phyloP scores from a whole-genome alignment of 176 grass and related monocot species.

The Ensete glaucum region DNA sequence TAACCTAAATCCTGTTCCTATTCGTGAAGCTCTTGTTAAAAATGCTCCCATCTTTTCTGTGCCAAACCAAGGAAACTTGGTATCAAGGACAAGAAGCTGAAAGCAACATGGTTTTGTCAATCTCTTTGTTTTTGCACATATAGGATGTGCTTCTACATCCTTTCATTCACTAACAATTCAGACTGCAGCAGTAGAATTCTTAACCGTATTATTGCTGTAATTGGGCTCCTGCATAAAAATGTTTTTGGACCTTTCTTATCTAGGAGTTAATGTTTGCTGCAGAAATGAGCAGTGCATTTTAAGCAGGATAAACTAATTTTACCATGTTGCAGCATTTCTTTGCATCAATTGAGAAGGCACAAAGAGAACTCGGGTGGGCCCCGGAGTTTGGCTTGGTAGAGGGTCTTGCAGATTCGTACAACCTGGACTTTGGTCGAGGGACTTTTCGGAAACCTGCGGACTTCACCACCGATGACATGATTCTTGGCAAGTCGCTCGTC shows the following conservation, averaged over 20 bases:
- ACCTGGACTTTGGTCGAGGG: conserved; percentile 80
- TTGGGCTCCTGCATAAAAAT: too few relatives aligned
- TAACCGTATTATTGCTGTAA: too few relatives aligned
- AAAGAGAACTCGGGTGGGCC: conserved; percentile 34
- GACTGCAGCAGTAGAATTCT: too few relatives aligned
- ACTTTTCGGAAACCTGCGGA: conserved; percentile 68
- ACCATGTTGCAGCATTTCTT: conserved; percentile 69
- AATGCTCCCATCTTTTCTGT: too few relatives aligned
- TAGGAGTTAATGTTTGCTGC: background rate
- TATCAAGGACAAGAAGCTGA: too few relatives aligned
- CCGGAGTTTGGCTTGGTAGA: conserved; percentile 61
- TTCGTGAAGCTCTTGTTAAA: too few relatives aligned
- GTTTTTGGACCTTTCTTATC: too few relatives aligned
- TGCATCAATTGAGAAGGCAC: conserved; percentile 75
- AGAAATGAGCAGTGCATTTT: background rate
- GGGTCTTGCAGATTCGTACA: conserved; percentile 77
- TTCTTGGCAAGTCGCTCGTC: conserved; percentile 72
- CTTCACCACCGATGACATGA: conserved; percentile 91
- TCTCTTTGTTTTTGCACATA: background rate
- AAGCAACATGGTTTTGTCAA: too few relatives aligned
- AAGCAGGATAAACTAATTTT: background rate
- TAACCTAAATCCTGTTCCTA: too few relatives aligned
- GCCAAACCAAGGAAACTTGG: too few relatives aligned
- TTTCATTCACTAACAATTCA: too few relatives aligned
- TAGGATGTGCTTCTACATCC: background rate